Percentiles rank a stretch among this genome's conserved stretches.
These are phyloP conservation scores for Penicillium occitanis DNA, from an alignment of 2,329 filamentous ascomycete species.

Conservation along the genomic window DNA sequence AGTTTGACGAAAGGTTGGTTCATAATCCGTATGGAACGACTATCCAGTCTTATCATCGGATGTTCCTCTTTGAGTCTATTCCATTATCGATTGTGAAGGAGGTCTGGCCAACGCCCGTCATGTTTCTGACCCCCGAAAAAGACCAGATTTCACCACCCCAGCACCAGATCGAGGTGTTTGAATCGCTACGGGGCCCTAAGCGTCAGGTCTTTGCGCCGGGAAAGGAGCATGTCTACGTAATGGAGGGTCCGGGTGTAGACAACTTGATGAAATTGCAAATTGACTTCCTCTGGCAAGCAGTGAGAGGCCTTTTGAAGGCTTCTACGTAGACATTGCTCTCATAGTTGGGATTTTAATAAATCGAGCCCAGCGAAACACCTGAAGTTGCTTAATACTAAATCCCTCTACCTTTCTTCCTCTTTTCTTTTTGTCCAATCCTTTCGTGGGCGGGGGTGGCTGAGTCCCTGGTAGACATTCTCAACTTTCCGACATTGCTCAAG, in stretches of 20 bases:
- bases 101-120: slow-evolving; percentile 24
- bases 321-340: neutral
- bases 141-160: slow-evolving; percentile 30
- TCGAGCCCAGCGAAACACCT: neutral
- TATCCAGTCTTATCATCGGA: slow-evolving; percentile 34
- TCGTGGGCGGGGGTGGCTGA: neutral
- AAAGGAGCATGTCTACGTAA: slow-evolving; percentile 2
- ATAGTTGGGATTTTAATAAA: neutral
- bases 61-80: slow-evolving; percentile 26
- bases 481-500: neutral
- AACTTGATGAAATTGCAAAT: slow-evolving; percentile 8
- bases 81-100: slow-evolving; percentile 24
- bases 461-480: neutral
- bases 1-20: slow-evolving; percentile 23
- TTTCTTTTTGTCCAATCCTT: neutral
- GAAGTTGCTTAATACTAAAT: neutral
- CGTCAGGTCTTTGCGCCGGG: slow-evolving; percentile 1
- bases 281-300: slow-evolving; percentile 9
- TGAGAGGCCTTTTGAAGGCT: slow-evolving; percentile 6
- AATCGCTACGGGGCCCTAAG: slow-evolving; percentile 16
- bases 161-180: slow-evolving; percentile 29
- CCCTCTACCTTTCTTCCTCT: neutral
- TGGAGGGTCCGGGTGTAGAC: neutral
- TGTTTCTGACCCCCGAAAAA: slow-evolving; percentile 33
- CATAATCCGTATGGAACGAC: slow-evolving; percentile 25